These are phyloP conservation scores for Nephelium lappaceum DNA, from an alignment of 345 rosid species.

Conservation along the genomic window DNA sequence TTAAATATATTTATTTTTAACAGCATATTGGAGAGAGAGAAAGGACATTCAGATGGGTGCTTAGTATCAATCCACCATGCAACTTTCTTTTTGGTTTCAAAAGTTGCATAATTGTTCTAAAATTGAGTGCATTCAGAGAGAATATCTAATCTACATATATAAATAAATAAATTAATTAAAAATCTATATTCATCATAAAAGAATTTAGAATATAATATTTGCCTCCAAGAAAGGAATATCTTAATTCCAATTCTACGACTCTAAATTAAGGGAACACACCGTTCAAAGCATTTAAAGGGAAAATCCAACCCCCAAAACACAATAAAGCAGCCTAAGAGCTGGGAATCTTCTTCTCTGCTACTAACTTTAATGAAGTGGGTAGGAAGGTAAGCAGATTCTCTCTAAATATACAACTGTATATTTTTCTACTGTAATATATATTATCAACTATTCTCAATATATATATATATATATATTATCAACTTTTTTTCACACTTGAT, in stretches of 20 bases:
- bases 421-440: background rate
- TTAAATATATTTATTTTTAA: background rate
- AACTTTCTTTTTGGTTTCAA: slow-evolving; percentile 60
- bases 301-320: slow-evolving; percentile 36
- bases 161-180: background rate
- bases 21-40: slow-evolving; percentile 25
- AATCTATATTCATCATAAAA: slow-evolving; percentile 30
- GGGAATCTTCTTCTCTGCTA: slow-evolving; percentile 65
- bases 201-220: slow-evolving; percentile 51
- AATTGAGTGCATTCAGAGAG: slow-evolving; percentile 50
- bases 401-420: slow-evolving; percentile 3
- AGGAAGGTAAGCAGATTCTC: slow-evolving; percentile 75
- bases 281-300: slow-evolving; percentile 53
- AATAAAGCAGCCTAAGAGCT: slow-evolving; percentile 42
- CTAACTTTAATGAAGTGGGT: slow-evolving; percentile 76
- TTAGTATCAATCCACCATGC: slow-evolving; percentile 48
- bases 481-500: background rate
- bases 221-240: slow-evolving; percentile 72
- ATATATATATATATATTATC: background rate
- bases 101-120: slow-evolving; percentile 60
- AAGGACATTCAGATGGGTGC: slow-evolving; percentile 35
- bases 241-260: slow-evolving; percentile 81
- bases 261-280: slow-evolving; percentile 64
- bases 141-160: slow-evolving; percentile 49
- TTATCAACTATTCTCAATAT: too few relatives aligned